phyloP scores from a whole-genome alignment of 208 protist genomes.

The Strigomonas culicis region DNA sequence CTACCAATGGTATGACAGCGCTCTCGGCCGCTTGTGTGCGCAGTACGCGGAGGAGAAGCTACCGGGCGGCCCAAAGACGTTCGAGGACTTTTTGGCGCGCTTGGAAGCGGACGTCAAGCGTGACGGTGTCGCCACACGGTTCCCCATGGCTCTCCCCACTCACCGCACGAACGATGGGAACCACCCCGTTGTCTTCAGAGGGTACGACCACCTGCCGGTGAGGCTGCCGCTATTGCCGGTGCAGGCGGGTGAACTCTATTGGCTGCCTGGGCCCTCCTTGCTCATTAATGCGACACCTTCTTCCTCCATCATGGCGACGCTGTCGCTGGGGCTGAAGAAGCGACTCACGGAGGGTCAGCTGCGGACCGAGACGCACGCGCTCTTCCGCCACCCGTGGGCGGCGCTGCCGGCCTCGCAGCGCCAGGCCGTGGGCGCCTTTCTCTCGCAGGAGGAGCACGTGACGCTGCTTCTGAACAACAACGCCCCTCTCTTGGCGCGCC shows the following conservation, averaged over 20 bases:
- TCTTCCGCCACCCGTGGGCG: slow-evolving; percentile 9
- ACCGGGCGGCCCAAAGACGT: too few species aligned
- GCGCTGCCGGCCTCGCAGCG: slow-evolving; percentile 7
- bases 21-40: too few species aligned
- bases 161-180: slow-evolving; percentile 35
- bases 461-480: slow-evolving; percentile 39
- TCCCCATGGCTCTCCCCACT: background rate
- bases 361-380: slow-evolving; percentile 16
- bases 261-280: slow-evolving; percentile 15
- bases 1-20: too few species aligned
- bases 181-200: slow-evolving; percentile 17
- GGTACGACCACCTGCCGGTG: slow-evolving; percentile 1
- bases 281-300: background rate
- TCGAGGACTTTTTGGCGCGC: too few species aligned
- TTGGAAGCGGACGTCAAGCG: too few species aligned
- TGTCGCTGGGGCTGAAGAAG: slow-evolving; percentile 21
- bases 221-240: slow-evolving; percentile 39
- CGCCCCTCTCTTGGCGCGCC: slow-evolving; percentile 28
- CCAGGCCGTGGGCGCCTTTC: slow-evolving; percentile 9
- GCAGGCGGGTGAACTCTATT: slow-evolving; percentile 43
- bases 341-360: slow-evolving; percentile 22
- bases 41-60: too few species aligned
- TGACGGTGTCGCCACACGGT: too few species aligned
- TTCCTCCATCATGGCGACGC: slow-evolving; percentile 14
- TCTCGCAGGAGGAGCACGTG: slow-evolving; percentile 10